Evolutionary conservation across 1,284 basidiomycete genomes (phyloP).

Genomic region (Pseudozyma thailandica): DNA sequence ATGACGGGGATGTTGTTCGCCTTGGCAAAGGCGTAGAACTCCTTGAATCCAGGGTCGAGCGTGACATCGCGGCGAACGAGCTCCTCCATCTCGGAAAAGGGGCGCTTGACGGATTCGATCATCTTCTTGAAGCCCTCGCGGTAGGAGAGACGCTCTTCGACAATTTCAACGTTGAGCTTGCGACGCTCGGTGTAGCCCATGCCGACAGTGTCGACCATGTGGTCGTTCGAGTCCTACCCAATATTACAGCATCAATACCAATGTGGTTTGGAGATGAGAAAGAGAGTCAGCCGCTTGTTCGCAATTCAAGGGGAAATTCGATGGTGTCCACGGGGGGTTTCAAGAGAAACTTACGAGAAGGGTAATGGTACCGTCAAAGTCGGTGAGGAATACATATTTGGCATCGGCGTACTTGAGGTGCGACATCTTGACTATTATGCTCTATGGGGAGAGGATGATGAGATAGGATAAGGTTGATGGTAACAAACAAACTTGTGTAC

Average conservation of each 20-base stretch:
- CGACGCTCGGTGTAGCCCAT: conserved; percentile 67
- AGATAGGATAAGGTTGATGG: conserved; percentile 11
- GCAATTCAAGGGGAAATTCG: background rate
- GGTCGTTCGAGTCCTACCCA: conserved; percentile 66
- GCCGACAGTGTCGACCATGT: conserved; percentile 67
- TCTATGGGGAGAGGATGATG: background rate
- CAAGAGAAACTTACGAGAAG: conserved; percentile 55
- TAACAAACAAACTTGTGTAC: background rate
- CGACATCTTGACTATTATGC: conserved; percentile 33
- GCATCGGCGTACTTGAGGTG: conserved; percentile 64
- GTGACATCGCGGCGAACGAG: conserved; percentile 64
- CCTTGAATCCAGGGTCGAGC: conserved; percentile 68
- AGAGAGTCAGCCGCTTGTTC: background rate
- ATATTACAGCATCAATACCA: too few species aligned
- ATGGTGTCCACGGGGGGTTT: too few species aligned
- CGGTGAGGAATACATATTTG: conserved; percentile 66
- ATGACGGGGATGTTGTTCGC: conserved; percentile 65
- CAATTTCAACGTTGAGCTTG: conserved; percentile 67
- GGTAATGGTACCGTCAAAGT: conserved; percentile 66
- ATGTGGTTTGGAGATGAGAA: too few species aligned
- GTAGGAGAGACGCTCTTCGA: conserved; percentile 63
- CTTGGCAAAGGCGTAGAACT: conserved; percentile 66
- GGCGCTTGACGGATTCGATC: conserved; percentile 63
- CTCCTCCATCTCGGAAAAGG: conserved; percentile 65
- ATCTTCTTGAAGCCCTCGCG: conserved; percentile 66